Conservation (phyloP, 441 rosid species). For the Eruca vesicaria region DNA sequence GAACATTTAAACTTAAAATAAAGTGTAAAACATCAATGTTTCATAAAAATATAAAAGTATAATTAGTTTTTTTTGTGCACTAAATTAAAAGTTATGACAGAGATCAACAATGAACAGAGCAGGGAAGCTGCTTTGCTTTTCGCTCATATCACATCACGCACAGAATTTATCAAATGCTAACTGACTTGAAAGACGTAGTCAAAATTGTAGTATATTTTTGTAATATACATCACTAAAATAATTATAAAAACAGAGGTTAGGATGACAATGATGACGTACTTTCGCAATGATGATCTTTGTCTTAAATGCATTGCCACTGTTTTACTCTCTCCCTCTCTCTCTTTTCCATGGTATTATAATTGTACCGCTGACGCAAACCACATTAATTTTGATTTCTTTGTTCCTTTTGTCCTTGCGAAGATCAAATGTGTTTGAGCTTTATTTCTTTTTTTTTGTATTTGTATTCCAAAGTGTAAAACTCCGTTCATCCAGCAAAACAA, state of each 20-base stretch:
- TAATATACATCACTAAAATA: background rate
- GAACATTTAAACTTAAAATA: background rate
- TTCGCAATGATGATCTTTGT: slow-evolving; percentile 55
- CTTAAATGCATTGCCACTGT: slow-evolving; percentile 43
- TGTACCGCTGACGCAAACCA: background rate
- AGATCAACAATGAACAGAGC: background rate
- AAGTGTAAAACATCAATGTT: background rate
- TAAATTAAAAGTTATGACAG: background rate
- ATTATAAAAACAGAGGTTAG: background rate
- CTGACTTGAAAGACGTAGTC: background rate
- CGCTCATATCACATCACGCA: background rate
- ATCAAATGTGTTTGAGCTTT: background rate
- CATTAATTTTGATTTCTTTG: background rate
- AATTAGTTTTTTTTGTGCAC: background rate
- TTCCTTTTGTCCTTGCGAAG: background rate
- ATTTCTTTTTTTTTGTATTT: too few relatives aligned
- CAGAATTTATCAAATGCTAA: background rate
- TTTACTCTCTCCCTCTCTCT: slow-evolving; percentile 27
- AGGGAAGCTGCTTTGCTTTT: background rate
- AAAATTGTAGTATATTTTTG: background rate
- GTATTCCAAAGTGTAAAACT: too few relatives aligned
- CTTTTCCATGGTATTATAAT: background rate
- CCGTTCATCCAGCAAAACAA: background rate
- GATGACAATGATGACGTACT: slow-evolving; percentile 24
- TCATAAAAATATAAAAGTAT: background rate